These are phyloP conservation scores for Dendrobium chrysotoxum DNA, from an alignment of 106 monocot genomes.

Conservation along the genomic window DNA sequence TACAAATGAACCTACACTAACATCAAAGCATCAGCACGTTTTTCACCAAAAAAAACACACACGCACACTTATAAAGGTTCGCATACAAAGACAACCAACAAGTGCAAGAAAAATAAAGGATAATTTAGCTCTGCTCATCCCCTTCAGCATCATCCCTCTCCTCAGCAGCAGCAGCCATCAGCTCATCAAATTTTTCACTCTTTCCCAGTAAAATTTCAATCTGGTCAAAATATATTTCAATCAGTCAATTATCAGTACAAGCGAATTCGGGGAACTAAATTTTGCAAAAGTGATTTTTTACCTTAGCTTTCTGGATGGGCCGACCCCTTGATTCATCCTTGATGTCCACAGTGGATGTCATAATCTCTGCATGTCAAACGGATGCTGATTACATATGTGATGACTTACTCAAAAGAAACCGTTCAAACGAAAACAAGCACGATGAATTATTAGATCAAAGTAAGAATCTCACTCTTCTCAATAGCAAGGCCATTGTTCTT, in stretches of 20 bases:
- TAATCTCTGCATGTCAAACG: conserved; percentile 15
- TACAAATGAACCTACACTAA: no score
- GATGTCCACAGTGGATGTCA: conserved; percentile 26
- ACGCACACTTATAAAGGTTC: no score
- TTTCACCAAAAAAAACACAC: no score
- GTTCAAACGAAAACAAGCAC: neutral
- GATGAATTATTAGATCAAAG: neutral
- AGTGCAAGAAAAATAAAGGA: no score
- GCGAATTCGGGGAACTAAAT: neutral
- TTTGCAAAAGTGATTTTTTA: neutral
- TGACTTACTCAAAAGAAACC: neutral
- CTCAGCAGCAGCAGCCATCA: conserved; percentile 30
- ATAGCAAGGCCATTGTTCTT: conserved; percentile 89
- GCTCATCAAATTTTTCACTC: conserved; percentile 33
- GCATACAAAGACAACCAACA: no score
- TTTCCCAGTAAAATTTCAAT: conserved; percentile 28
- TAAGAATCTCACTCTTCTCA: conserved; percentile 63
- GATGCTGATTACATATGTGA: neutral
- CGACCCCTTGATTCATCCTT: conserved; percentile 24
- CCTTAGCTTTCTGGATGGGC: conserved; percentile 29
- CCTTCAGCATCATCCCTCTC: conserved; percentile 8
- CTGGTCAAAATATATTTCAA: conserved; percentile 2
- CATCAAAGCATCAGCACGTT: no score
- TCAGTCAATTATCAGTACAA: neutral
- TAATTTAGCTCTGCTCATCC: conserved; percentile 2